Evolutionary conservation across 148 eudicot species (phyloP).

Genomic region (Euryodendron excelsum): DNA sequence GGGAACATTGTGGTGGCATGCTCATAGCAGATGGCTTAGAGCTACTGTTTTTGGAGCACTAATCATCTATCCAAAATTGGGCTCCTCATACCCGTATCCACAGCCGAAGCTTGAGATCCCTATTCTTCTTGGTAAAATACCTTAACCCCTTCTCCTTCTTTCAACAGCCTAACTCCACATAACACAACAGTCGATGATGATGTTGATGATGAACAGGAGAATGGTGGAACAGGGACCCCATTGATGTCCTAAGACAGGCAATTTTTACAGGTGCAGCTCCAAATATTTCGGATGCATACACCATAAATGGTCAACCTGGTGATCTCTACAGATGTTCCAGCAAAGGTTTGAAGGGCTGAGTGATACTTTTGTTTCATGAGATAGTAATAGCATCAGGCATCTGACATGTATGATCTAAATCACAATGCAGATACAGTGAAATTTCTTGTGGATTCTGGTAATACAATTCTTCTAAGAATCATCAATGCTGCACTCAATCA

Average conservation of each 20-base stretch:
- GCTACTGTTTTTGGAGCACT: constrained; percentile 74
- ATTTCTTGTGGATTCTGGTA: constrained; percentile 44
- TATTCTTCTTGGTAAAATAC: constrained; percentile 50
- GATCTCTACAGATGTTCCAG: constrained; percentile 64
- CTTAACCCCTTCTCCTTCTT: background rate
- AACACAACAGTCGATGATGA: background rate
- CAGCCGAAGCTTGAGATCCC: constrained; percentile 60
- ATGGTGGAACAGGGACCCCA: constrained; percentile 78
- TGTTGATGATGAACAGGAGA: constrained; percentile 49
- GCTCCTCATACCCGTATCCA: constrained; percentile 56
- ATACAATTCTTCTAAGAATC: constrained; percentile 67
- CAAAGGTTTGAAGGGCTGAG: constrained; percentile 51
- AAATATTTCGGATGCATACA: constrained; percentile 66
- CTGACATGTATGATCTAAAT: background rate
- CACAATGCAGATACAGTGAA: constrained; percentile 43
- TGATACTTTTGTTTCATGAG: background rate
- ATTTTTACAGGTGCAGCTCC: constrained; percentile 63
- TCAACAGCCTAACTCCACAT: no score
- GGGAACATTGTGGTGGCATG: constrained; percentile 91
- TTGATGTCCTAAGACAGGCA: constrained; percentile 51
- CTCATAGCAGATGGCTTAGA: constrained; percentile 72
- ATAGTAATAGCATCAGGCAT: background rate
- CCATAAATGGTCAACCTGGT: constrained; percentile 81
- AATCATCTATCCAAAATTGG: constrained; percentile 54
- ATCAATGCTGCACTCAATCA: constrained; percentile 82